Evolutionary conservation across 306 rosid species (phyloP), one percentile per base, ranked within the genome.

Genomic region (Datisca glomerata): DNA sequence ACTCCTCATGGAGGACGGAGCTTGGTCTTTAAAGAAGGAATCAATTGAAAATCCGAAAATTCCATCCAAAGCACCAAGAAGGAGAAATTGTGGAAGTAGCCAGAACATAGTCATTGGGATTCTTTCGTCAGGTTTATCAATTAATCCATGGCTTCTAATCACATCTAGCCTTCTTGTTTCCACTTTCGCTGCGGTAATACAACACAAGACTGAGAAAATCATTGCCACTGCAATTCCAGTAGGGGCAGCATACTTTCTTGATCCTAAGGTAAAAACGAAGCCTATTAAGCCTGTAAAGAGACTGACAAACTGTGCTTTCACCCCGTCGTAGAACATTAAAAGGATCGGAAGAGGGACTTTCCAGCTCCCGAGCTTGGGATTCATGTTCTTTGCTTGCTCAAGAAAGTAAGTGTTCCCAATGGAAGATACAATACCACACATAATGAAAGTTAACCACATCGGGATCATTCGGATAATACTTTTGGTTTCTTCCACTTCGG

Each of bases 41-140:
- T 25, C 6, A 2, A 24, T 23, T 28, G 55, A 36, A 45, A 41
- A 31, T 12, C 18, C 20, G 6, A 51, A 24, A 41, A 50, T 23
- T 25, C 54, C 58, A 24, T 57, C 44, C 18, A 47, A 11, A 8
- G 43, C 48, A 3, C 69, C 64, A 1, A 71, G 66, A 12, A 65
- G 45, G 24, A 55, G 25, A 52, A 45, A 71, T n/a, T 71, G 69
- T 6, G 73, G 78, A 25, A 61, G 14, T 35, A 71, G 15, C 67
- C 73, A 61, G 12, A 53, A 57, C 57, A 61, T 40, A 38, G 31
- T 47, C 66, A 71, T 48, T 4, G 69, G 69, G 17, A 57, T 31
- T 19, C 4, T 49, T 12, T 44, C 54, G 0, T 52, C 27, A 1
- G 57, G 39, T 12, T 49, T 54, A 12, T 53, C 41, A 47, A 56